Percentiles rank a stretch among this genome's conserved stretches.
These are phyloP conservation scores for Cladophialophora exuberans DNA, from an alignment of 2,329 filamentous ascomycete species.

Conservation along the genomic window DNA sequence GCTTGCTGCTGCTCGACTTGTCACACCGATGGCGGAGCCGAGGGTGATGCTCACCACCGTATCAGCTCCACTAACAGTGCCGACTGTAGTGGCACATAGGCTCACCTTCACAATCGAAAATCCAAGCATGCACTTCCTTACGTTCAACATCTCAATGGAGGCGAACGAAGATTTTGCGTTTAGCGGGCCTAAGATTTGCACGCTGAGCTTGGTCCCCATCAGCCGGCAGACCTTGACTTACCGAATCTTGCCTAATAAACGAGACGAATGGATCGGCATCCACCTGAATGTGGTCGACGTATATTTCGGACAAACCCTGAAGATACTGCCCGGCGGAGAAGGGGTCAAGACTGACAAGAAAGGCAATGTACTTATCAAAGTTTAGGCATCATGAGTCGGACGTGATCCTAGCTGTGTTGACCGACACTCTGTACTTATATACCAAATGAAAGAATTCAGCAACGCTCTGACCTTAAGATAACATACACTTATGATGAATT, in stretches of 20 bases:
- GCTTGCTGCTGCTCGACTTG: slow-evolving; percentile 77
- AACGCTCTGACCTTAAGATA: background rate
- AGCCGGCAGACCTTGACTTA: slow-evolving; percentile 76
- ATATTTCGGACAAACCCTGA: slow-evolving; percentile 89
- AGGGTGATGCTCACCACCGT: slow-evolving; percentile 64
- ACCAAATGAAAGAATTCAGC: too few relatives aligned
- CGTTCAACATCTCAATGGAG: slow-evolving; percentile 91
- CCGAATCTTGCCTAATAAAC: slow-evolving; percentile 67
- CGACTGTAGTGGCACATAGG: slow-evolving; percentile 2
- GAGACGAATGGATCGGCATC: slow-evolving; percentile 66
- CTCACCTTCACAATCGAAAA: slow-evolving; percentile 79
- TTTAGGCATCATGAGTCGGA: slow-evolving; percentile 4
- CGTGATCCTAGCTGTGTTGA: too few relatives aligned
- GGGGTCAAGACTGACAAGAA: slow-evolving; percentile 63
- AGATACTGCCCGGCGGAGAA: slow-evolving; percentile 73
- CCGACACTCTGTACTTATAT: too few relatives aligned
- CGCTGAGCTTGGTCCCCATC: slow-evolving; percentile 79
- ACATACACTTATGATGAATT: background rate
- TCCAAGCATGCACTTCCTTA: slow-evolving; percentile 89
- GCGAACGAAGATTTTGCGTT: slow-evolving; percentile 92
- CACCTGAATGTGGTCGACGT: slow-evolving; percentile 79
- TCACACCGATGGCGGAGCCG: slow-evolving; percentile 81
- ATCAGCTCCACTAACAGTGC: background rate
- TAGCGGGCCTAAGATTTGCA: slow-evolving; percentile 80
- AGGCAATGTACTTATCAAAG: slow-evolving; percentile 29